phyloP scores from a whole-genome alignment of 164 flowering plant genomes.

The Cinnamomum micranthum region DNA sequence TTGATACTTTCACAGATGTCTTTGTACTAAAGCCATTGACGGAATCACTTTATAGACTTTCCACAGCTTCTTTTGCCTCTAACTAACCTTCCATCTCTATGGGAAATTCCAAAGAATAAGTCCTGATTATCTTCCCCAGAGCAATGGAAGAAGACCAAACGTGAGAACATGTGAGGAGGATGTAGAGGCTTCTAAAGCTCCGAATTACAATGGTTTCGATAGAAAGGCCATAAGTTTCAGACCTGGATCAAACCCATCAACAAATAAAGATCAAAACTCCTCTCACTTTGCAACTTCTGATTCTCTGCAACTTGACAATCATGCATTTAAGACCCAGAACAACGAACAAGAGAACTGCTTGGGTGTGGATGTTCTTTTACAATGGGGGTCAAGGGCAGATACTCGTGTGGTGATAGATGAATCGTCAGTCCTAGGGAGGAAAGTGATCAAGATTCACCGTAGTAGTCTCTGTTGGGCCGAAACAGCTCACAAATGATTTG shows the following conservation, averaged over 20 bases:
- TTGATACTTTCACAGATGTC: not conserved
- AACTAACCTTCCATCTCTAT: not conserved
- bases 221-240: conserved; percentile 18
- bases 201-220: conserved; percentile 11
- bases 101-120: conserved; percentile 34
- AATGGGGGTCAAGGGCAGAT: no score
- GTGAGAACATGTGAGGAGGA: conserved; percentile 22
- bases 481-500: no score
- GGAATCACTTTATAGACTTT: not conserved
- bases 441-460: no score
- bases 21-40: no score
- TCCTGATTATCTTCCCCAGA: conserved; percentile 26
- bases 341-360: conserved; percentile 9
- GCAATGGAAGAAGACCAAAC: conserved; percentile 26
- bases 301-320: conserved; percentile 12
- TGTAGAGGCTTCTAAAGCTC: conserved; percentile 2
- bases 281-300: conserved; percentile 5
- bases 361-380: no score
- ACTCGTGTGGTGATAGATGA: no score
- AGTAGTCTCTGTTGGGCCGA: no score
- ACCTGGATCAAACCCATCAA: conserved; percentile 12
- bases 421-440: no score
- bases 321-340: not conserved
- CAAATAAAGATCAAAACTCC: conserved; percentile 16
- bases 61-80: not conserved